A percentile compares a stretch with the other conserved stretches of the same genome.
phyloP scores from a whole-genome alignment of 2,329 filamentous ascomycete species.

The Trichoderma sp. region DNA sequence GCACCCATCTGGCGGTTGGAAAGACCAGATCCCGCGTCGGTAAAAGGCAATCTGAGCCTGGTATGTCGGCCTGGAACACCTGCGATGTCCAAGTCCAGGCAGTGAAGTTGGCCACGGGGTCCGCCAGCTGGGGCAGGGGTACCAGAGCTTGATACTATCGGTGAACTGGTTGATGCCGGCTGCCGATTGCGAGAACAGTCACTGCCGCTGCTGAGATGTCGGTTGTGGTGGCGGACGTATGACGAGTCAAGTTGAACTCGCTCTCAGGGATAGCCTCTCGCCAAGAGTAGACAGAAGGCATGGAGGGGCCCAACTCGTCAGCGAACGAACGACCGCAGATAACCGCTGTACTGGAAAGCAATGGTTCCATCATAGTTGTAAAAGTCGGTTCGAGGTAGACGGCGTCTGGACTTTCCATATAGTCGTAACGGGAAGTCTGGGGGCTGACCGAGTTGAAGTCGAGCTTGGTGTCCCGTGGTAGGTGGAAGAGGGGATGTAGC shows the following conservation, averaged over 20 bases:
- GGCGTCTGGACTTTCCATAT: conserved; percentile 45
- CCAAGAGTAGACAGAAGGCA: conserved; percentile 60
- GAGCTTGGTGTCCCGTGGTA: conserved; percentile 52
- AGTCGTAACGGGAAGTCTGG: conserved; percentile 56
- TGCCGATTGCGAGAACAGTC: not conserved
- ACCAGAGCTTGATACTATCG: conserved; percentile 51
- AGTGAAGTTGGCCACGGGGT: conserved; percentile 55
- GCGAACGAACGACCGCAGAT: conserved; percentile 57
- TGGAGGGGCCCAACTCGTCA: conserved; percentile 62
- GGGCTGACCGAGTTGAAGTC: conserved; percentile 51
- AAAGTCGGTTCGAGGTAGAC: conserved; percentile 60
- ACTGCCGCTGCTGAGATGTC: conserved; percentile 37
- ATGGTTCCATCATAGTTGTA: conserved; percentile 55
- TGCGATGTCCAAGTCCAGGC: conserved; percentile 61
- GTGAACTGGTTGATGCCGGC: conserved; percentile 57
- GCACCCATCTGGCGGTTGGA: conserved; percentile 57
- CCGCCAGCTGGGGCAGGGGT: conserved; percentile 53
- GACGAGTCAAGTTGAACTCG: conserved; percentile 55
- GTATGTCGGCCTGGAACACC: conserved; percentile 62
- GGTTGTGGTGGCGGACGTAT: conserved; percentile 53
- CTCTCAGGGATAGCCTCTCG: conserved; percentile 47
- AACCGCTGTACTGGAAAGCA: conserved; percentile 52
- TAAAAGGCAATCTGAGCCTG: conserved; percentile 60
- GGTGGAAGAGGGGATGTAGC: conserved; percentile 59
- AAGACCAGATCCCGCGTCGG: conserved; percentile 54